Percentiles rank a stretch among this genome's conserved stretches.
Evolutionary conservation across 2,329 filamentous ascomycete species (phyloP).

Genomic region (Monosporascus sp.): DNA sequence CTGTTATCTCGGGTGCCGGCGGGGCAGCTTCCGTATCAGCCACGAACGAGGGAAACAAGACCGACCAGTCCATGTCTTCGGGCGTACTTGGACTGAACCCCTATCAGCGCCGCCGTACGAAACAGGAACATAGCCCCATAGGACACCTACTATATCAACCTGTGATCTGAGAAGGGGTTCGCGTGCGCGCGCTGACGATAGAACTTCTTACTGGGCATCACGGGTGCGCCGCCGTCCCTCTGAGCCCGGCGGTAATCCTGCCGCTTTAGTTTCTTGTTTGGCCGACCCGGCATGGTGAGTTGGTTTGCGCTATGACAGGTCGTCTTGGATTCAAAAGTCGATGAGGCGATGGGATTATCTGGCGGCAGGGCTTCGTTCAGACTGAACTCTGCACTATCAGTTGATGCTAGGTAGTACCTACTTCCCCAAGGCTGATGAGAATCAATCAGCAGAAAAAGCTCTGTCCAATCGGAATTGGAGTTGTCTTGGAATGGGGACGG

Average conservation of each 20-base stretch:
- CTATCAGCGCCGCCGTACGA: constrained; percentile 9
- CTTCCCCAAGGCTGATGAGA: no score
- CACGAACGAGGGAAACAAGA: constrained; percentile 73
- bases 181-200: constrained; percentile 95
- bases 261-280: constrained; percentile 60
- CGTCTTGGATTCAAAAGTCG: no score
- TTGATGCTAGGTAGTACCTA: no score
- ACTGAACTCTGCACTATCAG: no score
- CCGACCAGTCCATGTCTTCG: constrained; percentile 84
- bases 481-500: no score
- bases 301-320: no score
- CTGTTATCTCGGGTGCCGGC: constrained; percentile 17
- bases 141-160: constrained; percentile 70
- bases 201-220: constrained; percentile 88
- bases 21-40: constrained; percentile 28
- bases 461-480: no score
- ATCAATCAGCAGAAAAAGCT: no score
- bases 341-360: no score
- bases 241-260: constrained; percentile 57
- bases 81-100: constrained; percentile 66
- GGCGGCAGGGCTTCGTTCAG: no score
- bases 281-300: constrained; percentile 33
- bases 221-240: constrained; percentile 46
- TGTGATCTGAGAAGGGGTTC: constrained; percentile 96
- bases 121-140: not conserved